These are phyloP conservation scores for Erysimum cheiranthoides DNA, from an alignment of 345 rosid species.

Conservation along the genomic window DNA sequence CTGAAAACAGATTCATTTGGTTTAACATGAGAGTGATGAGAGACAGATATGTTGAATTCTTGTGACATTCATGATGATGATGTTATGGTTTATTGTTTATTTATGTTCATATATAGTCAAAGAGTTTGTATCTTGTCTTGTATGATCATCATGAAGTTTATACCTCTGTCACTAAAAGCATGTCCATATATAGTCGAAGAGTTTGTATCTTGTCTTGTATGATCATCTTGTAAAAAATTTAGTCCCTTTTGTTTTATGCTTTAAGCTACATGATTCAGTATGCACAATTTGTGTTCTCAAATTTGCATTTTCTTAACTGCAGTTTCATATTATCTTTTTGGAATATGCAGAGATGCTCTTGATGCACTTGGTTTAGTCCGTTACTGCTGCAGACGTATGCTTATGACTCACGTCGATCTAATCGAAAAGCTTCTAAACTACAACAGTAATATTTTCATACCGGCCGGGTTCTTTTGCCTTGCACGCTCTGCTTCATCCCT, in stretches of 20 bases:
- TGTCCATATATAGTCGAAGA: background rate
- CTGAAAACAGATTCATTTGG: background rate
- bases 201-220: background rate
- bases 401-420: conserved; percentile 95
- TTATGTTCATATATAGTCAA: too few relatives aligned
- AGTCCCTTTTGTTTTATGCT: background rate
- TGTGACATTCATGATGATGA: background rate
- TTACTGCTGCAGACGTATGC: conserved; percentile 93
- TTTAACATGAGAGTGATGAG: background rate
- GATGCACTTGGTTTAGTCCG: conserved; percentile 84
- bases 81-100: background rate
- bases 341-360: conserved; percentile 78
- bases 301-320: background rate
- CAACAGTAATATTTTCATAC: conserved; percentile 61
- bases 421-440: conserved; percentile 96
- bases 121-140: background rate
- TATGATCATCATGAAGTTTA: background rate
- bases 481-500: background rate
- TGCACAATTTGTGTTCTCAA: background rate
- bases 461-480: background rate
- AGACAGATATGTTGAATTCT: background rate
- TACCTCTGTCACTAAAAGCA: too few relatives aligned
- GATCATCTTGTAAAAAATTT: background rate
- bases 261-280: background rate
- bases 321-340: background rate